A percentile compares a stretch with the other conserved stretches of the same genome.
Evolutionary conservation across 805 yeast genomes (phyloP).

Genomic region (Candida vaughaniae): DNA sequence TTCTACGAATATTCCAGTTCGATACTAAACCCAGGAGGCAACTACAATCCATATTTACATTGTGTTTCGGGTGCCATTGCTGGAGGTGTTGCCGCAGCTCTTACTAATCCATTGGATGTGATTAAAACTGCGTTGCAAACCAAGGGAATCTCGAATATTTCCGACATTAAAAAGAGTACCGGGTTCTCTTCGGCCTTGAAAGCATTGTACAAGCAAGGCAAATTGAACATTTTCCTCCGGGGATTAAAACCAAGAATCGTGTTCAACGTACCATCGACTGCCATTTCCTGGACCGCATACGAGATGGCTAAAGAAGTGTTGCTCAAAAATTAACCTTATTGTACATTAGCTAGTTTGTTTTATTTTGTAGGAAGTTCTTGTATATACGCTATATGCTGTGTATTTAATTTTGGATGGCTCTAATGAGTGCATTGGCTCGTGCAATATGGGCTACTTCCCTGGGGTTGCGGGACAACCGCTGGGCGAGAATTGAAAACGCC

Average conservation of each 20-base stretch:
- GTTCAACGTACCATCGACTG: slow-evolving; percentile 93
- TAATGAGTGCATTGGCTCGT: slow-evolving; percentile 24
- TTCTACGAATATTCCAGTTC: slow-evolving; percentile 85
- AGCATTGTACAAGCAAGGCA: slow-evolving; percentile 61
- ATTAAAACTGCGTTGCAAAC: slow-evolving; percentile 90
- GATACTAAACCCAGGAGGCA: slow-evolving; percentile 70
- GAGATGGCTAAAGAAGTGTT: slow-evolving; percentile 89
- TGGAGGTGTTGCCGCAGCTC: slow-evolving; percentile 93
- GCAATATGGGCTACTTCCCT: slow-evolving; percentile 30
- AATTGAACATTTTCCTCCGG: slow-evolving; percentile 67
- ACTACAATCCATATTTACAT: slow-evolving; percentile 86
- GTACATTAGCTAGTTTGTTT: not conserved
- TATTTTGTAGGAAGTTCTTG: not conserved
- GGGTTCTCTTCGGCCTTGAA: slow-evolving; percentile 71
- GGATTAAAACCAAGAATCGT: slow-evolving; percentile 91
- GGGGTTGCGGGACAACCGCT: slow-evolving; percentile 41
- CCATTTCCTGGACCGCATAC: slow-evolving; percentile 96
- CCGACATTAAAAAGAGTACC: slow-evolving; percentile 51
- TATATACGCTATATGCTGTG: slow-evolving; percentile 1
- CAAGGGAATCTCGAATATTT: slow-evolving; percentile 54
- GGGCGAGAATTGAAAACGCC: slow-evolving; percentile 76
- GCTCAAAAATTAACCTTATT: slow-evolving; percentile 19
- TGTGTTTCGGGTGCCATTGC: slow-evolving; percentile 92
- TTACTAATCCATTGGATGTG: slow-evolving; percentile 93
- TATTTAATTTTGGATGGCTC: slow-evolving; percentile 19